Percentiles rank a stretch among this genome's conserved stretches.
These are phyloP conservation scores for Coemansia sp. DNA, from an alignment of 192 early-diverging fungal species.

Conservation along the genomic window DNA sequence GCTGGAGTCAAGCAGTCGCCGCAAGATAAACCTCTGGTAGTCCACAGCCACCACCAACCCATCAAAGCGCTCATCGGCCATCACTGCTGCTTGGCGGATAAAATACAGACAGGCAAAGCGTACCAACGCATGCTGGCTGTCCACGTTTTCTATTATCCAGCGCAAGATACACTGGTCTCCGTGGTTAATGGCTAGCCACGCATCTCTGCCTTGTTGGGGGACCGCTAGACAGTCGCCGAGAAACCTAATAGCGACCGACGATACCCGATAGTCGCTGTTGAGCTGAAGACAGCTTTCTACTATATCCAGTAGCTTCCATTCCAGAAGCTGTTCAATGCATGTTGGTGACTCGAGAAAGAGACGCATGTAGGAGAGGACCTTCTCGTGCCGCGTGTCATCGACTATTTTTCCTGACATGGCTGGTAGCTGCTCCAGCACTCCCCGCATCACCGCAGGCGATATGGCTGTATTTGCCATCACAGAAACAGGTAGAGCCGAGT, in stretches of 20 bases:
- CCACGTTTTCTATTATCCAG: conserved; percentile 32
- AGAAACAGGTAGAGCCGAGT: background rate
- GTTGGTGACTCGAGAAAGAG: conserved; percentile 29
- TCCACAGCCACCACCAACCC: conserved; percentile 19
- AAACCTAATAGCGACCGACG: conserved; percentile 46
- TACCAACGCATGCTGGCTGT: conserved; percentile 46
- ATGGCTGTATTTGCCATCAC: conserved; percentile 46
- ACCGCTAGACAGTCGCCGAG: conserved; percentile 25
- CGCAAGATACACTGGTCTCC: background rate
- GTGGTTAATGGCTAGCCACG: conserved; percentile 5
- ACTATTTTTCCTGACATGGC: conserved; percentile 72
- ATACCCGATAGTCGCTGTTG: conserved; percentile 39
- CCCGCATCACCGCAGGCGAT: conserved; percentile 38
- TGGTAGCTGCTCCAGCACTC: conserved; percentile 64
- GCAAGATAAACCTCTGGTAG: conserved; percentile 20
- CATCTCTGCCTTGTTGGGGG: background rate
- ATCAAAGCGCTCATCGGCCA: background rate
- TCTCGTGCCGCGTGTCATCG: conserved; percentile 78
- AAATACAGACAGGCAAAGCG: conserved; percentile 43
- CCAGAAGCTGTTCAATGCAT: conserved; percentile 18
- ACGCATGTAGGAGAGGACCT: conserved; percentile 69
- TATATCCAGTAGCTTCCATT: conserved; percentile 17
- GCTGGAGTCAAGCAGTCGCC: conserved; percentile 41
- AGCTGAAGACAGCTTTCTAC: conserved; percentile 22
- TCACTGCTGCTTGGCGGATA: conserved; percentile 23